Base-by-base conservation (phyloP, 1,284 basidiomycete species). In the Melampsora larici-populina region DNA sequence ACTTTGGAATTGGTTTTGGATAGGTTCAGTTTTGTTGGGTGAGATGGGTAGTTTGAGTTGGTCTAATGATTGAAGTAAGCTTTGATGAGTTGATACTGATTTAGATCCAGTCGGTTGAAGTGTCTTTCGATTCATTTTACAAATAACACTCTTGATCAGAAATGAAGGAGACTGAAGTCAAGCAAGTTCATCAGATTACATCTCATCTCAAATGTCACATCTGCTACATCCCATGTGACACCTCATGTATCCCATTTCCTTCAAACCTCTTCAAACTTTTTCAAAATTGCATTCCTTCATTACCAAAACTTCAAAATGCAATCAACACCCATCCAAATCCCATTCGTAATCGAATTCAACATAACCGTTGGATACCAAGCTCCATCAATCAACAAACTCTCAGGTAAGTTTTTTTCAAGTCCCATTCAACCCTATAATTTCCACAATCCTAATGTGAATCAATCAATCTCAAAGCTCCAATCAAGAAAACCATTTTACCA, bases 21-120 rank as follows among this genome's bases (percentile, higher is more conserved):
- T 29, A 36, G 73, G 73, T n/a, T 76, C 48, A 21, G 65, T 46
- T 26, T 58, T 49, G 24, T 65, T 74, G 1, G 72, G 72, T 26
- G 62, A 64, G 7, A 7, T 55, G 18, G 51, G 51, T 21, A 55
- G 7, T 21, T 55, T 55, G 7, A 55, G 0, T 55, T 55, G 18
- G 24, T 55, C 18, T 21, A 55, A 26, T 21, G 51, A 55, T 55
- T 55, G 51, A 7, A 26, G 18, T 55, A 55, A 13, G 24, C 8
- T 7, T 55, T 55, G 51, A 21, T 55, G 51, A 17, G 51, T 55
- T 55, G 51, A 55, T 7, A 55, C 5, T 36, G 36, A 9, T 55
- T 17, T 8, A 55, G 51, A 55, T 26, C 51, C 51, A 55, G 51
- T 6, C 18, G 51, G 51, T 55, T 55, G 51, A 55, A 21, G 51